These are phyloP conservation scores for Fusarium tuaranense DNA, from an alignment of 2,329 filamentous ascomycete species.

Conservation along the genomic window DNA sequence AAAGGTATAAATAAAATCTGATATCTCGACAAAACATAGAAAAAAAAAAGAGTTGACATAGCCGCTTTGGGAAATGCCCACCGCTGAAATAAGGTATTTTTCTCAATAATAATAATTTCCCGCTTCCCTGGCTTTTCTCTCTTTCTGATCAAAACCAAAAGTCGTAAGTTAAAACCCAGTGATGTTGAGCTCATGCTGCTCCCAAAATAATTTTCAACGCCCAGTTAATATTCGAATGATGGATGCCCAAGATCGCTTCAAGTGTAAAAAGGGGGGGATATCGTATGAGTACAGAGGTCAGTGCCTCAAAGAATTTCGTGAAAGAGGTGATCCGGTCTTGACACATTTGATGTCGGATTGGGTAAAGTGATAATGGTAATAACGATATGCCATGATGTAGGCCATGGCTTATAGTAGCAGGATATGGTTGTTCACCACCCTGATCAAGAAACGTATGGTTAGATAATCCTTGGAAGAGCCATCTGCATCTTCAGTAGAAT, in stretches of 20 bases:
- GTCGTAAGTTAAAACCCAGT: too few relatives aligned
- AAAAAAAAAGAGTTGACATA: slow-evolving; percentile 8
- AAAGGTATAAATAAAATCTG: slow-evolving; percentile 14
- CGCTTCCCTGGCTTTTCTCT: too few relatives aligned
- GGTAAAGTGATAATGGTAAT: background rate
- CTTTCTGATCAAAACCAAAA: too few relatives aligned
- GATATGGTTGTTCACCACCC: background rate
- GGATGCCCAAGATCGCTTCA: slow-evolving; percentile 11
- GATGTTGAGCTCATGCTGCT: slow-evolving; percentile 5
- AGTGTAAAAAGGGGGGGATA: slow-evolving; percentile 27
- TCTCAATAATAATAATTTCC: background rate
- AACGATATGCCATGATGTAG: slow-evolving; percentile 1
- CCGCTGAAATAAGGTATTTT: slow-evolving; percentile 8
- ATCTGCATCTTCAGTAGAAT: slow-evolving; percentile 44
- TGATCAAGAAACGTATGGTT: slow-evolving; percentile 20
- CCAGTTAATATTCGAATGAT: slow-evolving; percentile 1
- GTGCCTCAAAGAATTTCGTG: slow-evolving; percentile 10
- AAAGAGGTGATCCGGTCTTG: background rate
- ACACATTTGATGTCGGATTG: background rate
- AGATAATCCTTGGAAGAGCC: slow-evolving; percentile 23
- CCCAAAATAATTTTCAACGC: slow-evolving; percentile 33
- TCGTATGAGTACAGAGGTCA: slow-evolving; percentile 36
- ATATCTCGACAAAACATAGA: slow-evolving; percentile 16
- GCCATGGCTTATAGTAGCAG: slow-evolving; percentile 12
- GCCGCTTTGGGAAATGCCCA: slow-evolving; percentile 4